Base-by-base conservation (phyloP, 345 rosid species). In the Sonneratia caseolaris region DNA sequence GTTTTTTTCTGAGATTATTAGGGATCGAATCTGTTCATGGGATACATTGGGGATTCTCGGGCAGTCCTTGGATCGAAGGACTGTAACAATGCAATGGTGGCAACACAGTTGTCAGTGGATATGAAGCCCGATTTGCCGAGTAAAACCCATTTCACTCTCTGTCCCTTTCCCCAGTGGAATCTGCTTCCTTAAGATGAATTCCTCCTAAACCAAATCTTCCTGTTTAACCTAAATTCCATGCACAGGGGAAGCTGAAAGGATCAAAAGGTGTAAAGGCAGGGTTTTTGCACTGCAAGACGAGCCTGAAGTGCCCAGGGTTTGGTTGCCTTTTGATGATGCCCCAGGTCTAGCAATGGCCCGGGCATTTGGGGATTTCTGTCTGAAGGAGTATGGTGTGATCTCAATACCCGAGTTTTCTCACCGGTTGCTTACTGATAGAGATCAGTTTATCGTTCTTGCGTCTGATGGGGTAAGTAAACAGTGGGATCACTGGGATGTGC, bases 321-420 rank as follows among this genome's bases (percentile, higher is more conserved):
- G 99, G 99, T 77, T 96, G 83, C 99, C 99, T 42, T 96, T 83
- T 80, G 99, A 96, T 84, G 95, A 96, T 78, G 98, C 98, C 72
- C 99, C 98, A n/a, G 99, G 99, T 66, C 77, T 96, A 45, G 99
- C 99, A 73, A 96, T 96, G 98, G 99, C 99, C 64, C 86, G 99
- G 69, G 99, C 99, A 47, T 96, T 96, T 72, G 99, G 99, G 16
- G 99, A 96, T 81, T 96, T 96, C 76, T 96, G 99, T 86, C 80
- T 96, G 69, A 96, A 96, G 86, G 99, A 96, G 70, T 96, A 96
- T 56, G 99, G 99, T 59, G 99, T 96, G 48, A 96, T 96, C 71
- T 96, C 98, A 0, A 79, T 91, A 45, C 99, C 98, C 0, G 99
- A 96, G 73, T 88, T 96, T 76, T 89, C 98, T 74, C 96, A 96